Base-by-base conservation (phyloP, 352 stramenopile genomes). In the Sclerospora graminicola region DNA sequence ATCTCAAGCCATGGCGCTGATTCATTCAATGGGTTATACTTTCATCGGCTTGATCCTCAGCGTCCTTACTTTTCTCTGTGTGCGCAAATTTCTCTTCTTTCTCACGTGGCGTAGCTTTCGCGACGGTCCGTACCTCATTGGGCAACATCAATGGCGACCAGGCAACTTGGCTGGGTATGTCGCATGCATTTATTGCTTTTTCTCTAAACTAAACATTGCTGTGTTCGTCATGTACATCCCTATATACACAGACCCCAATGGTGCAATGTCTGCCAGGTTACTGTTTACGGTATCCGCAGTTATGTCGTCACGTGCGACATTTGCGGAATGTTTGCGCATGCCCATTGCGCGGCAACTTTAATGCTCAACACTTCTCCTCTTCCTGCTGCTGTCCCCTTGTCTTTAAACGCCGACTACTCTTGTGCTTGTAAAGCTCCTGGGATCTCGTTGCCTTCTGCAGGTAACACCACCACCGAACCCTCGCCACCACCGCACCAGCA, bases 241-340 rank as follows among this genome's bases (percentile, higher is more conserved):
- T n/a, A n/a, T n/a, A n/a, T n/a, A 16, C 41, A n/a, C 42, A 82
- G 72, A 1, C 70, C 73, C 18, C 66, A 86, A 48, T 88, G 78
- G 78, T 89, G 78, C 55, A 89, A 89, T 23, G 65, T 88, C 43
- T 89, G 78, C 54, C 63, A 87, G 34, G 65, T 64, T 15, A 77
- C 84, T 37, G 74, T 88, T 48, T 86, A 88, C 50, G 75, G 78
- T 39, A 89, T 89, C 54, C 75, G 78, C 51, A 89, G 78, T 54
- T 88, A 89, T 48, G 78, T 89, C 15, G 78, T 88, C 45, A 88
- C 66, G 48, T 89, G 78, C 52, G 78, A 89, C 38, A 79, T 89
- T 50, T 89, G 78, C 55, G 75, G 78, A 36, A 89, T 88, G 71
- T 84, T 77, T 44, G 78, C 78, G 11, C 78, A 88, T 49, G 78